phyloP scores from a whole-genome alignment of 768 basidiomycete species.

The Amanita phalloides region DNA sequence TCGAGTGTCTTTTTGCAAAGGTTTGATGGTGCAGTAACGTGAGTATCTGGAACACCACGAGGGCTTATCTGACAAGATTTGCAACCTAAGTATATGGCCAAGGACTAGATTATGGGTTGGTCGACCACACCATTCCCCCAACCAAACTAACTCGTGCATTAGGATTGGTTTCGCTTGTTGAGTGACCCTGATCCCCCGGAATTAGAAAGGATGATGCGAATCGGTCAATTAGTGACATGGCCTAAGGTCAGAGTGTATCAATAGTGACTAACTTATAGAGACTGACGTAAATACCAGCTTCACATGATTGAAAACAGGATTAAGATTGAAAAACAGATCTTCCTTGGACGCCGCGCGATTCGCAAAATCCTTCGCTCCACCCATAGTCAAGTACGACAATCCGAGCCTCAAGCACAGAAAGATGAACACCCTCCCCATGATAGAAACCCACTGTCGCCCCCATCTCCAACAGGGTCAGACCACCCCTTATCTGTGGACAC shows the following conservation, averaged over 20 bases:
- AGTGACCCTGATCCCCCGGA: slow-evolving; percentile 77
- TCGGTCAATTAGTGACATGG: slow-evolving; percentile 92
- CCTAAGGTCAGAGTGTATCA: slow-evolving; percentile 57
- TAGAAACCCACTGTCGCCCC: slow-evolving; percentile 10
- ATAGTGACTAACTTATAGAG: not conserved
- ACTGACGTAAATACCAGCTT: slow-evolving; percentile 32
- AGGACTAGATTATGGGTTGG: slow-evolving; percentile 63
- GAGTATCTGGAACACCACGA: slow-evolving; percentile 20
- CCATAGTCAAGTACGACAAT: slow-evolving; percentile 8
- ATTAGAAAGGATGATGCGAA: slow-evolving; percentile 75
- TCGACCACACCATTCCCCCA: not conserved
- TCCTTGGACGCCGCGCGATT: slow-evolving; percentile 64
- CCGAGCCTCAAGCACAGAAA: slow-evolving; percentile 11
- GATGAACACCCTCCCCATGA: slow-evolving; percentile 7
- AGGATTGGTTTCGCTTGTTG: slow-evolving; percentile 81
- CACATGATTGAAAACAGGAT: slow-evolving; percentile 93
- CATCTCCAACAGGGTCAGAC: slow-evolving; percentile 34
- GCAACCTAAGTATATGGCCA: slow-evolving; percentile 61
- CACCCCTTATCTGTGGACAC: slow-evolving; percentile 65
- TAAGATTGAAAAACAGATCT: slow-evolving; percentile 74
- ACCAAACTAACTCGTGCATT: slow-evolving; percentile 2
- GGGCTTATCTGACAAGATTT: slow-evolving; percentile 11
- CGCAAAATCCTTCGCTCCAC: slow-evolving; percentile 27
- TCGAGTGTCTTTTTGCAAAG: slow-evolving; percentile 92
- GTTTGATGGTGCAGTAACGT: slow-evolving; percentile 86